These are phyloP conservation scores for Nyssa sinensis DNA, from an alignment of 148 eudicot genomes.

Conservation along the genomic window DNA sequence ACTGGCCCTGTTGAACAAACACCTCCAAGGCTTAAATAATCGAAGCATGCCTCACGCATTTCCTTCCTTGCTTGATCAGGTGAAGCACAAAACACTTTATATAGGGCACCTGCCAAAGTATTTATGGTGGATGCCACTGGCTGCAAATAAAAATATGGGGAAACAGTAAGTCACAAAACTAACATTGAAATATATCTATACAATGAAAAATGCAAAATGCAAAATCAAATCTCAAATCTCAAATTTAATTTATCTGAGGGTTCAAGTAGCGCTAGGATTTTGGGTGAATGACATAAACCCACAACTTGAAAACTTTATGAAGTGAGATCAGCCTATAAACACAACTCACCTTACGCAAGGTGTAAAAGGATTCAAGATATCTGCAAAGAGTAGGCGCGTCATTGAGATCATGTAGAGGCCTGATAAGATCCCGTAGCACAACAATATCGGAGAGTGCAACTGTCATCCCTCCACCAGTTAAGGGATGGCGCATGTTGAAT, in stretches of 20 bases:
- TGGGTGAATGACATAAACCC: not conserved
- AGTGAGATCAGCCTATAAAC: not conserved
- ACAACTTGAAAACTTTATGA: not conserved
- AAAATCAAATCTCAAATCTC: too few species aligned
- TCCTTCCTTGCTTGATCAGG: slow-evolving; percentile 64
- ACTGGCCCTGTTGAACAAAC: slow-evolving; percentile 62
- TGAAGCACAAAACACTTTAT: slow-evolving; percentile 61
- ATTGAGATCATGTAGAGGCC: slow-evolving; percentile 50
- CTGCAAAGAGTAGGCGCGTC: slow-evolving; percentile 58
- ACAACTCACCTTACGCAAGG: slow-evolving; percentile 57
- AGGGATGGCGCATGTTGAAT: slow-evolving; percentile 77
- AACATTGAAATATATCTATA: not conserved
- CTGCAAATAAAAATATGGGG: slow-evolving; percentile 28
- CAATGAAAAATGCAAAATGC: not conserved
- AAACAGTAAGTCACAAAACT: not conserved
- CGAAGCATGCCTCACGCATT: slow-evolving; percentile 78
- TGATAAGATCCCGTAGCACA: slow-evolving; percentile 57
- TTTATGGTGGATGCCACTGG: slow-evolving; percentile 81
- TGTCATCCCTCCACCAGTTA: slow-evolving; percentile 83
- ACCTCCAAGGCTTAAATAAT: slow-evolving; percentile 76
- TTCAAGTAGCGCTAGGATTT: not conserved
- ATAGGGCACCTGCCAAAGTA: slow-evolving; percentile 70
- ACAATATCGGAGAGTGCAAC: slow-evolving; percentile 73
- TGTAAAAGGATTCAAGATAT: slow-evolving; percentile 70
- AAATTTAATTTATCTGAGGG: not conserved